These are phyloP conservation scores for Alternaria sp. DNA, from an alignment of 2,329 filamentous ascomycete species.

Conservation along the genomic window DNA sequence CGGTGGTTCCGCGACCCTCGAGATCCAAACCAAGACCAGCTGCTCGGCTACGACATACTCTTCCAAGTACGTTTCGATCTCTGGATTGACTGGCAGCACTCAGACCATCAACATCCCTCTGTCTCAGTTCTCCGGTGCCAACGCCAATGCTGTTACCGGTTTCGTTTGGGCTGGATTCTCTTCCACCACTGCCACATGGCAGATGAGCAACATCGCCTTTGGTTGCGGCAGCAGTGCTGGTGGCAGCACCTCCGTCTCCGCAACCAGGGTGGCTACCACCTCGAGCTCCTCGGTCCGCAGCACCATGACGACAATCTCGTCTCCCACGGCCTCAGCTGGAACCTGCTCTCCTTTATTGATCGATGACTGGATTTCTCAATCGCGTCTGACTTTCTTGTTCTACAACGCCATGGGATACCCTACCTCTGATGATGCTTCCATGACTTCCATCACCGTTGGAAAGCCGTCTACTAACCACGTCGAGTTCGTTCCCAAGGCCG, in stretches of 20 bases:
- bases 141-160: slow-evolving; percentile 56
- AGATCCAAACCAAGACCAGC: slow-evolving; percentile 57
- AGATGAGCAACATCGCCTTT: slow-evolving; percentile 57
- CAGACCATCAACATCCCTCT: slow-evolving; percentile 61
- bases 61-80: slow-evolving; percentile 55
- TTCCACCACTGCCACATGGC: slow-evolving; percentile 51
- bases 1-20: slow-evolving; percentile 51
- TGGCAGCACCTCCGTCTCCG: slow-evolving; percentile 2
- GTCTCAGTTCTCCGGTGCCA: slow-evolving; percentile 57
- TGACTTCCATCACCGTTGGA: slow-evolving; percentile 63
- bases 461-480: slow-evolving; percentile 54
- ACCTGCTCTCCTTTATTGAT: slow-evolving; percentile 57
- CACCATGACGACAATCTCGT: slow-evolving; percentile 5
- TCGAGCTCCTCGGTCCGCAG: background rate
- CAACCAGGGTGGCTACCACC: background rate
- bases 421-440: slow-evolving; percentile 63
- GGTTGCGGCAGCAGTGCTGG: slow-evolving; percentile 45
- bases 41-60: slow-evolving; percentile 52
- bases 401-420: slow-evolving; percentile 65
- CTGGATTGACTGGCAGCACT: slow-evolving; percentile 56
- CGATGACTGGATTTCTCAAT: slow-evolving; percentile 68
- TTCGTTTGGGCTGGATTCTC: slow-evolving; percentile 55
- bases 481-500: slow-evolving; percentile 57
- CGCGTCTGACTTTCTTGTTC: slow-evolving; percentile 64
- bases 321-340: slow-evolving; percentile 25